Evolutionary conservation across 1,139 yeast species (phyloP).

Genomic region (Candida tetrigidarum): DNA sequence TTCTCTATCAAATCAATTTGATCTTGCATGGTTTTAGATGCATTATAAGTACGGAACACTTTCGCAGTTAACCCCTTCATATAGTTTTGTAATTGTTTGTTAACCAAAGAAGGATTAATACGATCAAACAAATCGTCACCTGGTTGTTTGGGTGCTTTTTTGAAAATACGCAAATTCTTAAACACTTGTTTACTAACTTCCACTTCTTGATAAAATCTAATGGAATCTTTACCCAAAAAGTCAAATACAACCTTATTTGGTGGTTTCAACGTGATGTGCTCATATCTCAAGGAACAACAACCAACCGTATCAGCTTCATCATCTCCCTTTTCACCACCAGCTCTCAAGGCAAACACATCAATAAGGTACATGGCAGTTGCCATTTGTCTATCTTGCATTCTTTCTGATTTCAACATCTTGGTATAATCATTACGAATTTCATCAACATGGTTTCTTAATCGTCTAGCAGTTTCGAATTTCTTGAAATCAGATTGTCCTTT

Average conservation of each 20-base stretch:
- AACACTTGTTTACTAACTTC: constrained; percentile 90
- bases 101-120: constrained; percentile 78
- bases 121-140: constrained; percentile 95
- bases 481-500: constrained; percentile 91
- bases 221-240: constrained; percentile 95
- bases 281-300: constrained; percentile 91
- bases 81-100: constrained; percentile 85
- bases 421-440: constrained; percentile 77
- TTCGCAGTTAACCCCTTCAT: constrained; percentile 96
- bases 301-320: constrained; percentile 99
- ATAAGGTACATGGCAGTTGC: constrained; percentile 94
- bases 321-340: constrained; percentile 97
- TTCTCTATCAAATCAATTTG: constrained; percentile 82
- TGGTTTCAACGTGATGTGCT: constrained; percentile 84
- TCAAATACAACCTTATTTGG: constrained; percentile 92
- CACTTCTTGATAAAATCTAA: constrained; percentile 89
- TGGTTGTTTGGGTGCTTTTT: constrained; percentile 83
- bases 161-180: constrained; percentile 84
- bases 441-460: constrained; percentile 73
- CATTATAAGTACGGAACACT: constrained; percentile 97
- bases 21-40: constrained; percentile 96
- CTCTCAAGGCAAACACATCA: constrained; percentile 95
- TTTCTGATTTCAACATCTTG: constrained; percentile 66
- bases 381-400: constrained; percentile 88
- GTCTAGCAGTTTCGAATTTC: constrained; percentile 92